Evolutionary conservation across 1,284 basidiomycete species (phyloP), one percentile per base, ranked within the genome.

Genomic region (Veloporphyrellus conicus): DNA sequence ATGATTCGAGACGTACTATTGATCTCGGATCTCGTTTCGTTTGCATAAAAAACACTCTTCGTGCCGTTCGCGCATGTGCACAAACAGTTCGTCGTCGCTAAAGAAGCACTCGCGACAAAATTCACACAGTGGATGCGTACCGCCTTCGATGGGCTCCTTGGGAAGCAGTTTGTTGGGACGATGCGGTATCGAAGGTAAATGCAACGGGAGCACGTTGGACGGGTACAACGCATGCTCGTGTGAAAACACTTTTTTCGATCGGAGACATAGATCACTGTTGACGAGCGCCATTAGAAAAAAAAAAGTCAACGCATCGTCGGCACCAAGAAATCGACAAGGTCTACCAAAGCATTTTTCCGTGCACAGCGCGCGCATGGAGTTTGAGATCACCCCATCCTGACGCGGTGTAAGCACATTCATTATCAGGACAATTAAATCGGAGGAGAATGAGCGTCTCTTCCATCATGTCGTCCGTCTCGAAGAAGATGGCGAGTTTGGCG

Each of bases 41-140:
- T 90, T 90, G 70, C 96, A 99, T 25, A 99, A 72, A 61, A 96
- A 96, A 66, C 96, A 99, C 63, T 99, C 94, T 66, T 99, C 95
- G 70, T 99, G 95, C 40, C 74, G 75, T 62, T 94, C 87, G 38
- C 94, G 81, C 87, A 97, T 93, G 69, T 99, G 96, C 32, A 84
- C 74, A 65, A 87, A 97, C n/a, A 98, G 71, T 63, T 95, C 93
- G 61, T 99, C 95, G 50, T 88, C 86, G 25, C 85, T 75, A 66
- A 95, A 97, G 76, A 89, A 95, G 57, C 88, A 91, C 58, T 89
- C 84, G 23, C 81, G 80, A 62, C 95, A 98, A 68, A 97, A 99
- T 59, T 86, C 82, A 68, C 93, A 95, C n/a, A 87, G 65, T 0
- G 90, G 87, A 58, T 95, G 92, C 3, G 86, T 68, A 2, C 81